Percentiles rank a stretch among this genome's conserved stretches.
These are phyloP conservation scores for Phytopythium vexans DNA, from an alignment of 352 stramenopile genomes.

Conservation along the genomic window DNA sequence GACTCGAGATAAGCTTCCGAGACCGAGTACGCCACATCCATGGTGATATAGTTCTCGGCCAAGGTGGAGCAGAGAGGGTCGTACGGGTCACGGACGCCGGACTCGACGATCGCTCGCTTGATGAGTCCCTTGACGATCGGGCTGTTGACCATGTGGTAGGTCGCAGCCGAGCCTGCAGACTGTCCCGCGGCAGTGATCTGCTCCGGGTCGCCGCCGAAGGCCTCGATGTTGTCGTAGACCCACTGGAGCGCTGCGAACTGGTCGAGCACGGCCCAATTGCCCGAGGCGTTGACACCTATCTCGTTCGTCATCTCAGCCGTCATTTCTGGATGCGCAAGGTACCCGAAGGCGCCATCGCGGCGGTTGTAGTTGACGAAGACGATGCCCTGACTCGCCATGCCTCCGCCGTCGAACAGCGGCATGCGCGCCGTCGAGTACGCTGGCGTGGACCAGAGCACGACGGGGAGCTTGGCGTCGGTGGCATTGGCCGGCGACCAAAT, in stretches of 20 bases:
- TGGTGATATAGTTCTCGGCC: conserved; percentile 4
- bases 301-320: conserved; percentile 4
- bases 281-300: conserved; percentile 3
- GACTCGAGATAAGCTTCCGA: neutral
- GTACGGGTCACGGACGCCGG: neutral
- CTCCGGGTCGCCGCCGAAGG: conserved; percentile 73
- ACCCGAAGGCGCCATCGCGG: conserved; percentile 76
- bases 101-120: conserved; percentile 4
- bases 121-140: conserved; percentile 3
- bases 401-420: conserved; percentile 8
- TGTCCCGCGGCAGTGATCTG: conserved; percentile 83
- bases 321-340: conserved; percentile 25
- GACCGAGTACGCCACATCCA: neutral
- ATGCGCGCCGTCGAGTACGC: neutral
- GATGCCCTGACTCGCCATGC: conserved; percentile 27
- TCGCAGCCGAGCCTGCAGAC: conserved; percentile 41
- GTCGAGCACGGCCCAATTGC: conserved; percentile 24
- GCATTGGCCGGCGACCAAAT: conserved; percentile 7
- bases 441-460: conserved; percentile 8
- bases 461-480: conserved; percentile 1
- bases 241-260: conserved; percentile 88
- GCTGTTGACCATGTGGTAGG: conserved; percentile 7
- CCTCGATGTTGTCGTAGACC: conserved; percentile 68
- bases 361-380: conserved; percentile 87
- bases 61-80: conserved; percentile 4